Conservation (phyloP, 2,329 filamentous ascomycete species). For the Fusarium azukiicola region DNA sequence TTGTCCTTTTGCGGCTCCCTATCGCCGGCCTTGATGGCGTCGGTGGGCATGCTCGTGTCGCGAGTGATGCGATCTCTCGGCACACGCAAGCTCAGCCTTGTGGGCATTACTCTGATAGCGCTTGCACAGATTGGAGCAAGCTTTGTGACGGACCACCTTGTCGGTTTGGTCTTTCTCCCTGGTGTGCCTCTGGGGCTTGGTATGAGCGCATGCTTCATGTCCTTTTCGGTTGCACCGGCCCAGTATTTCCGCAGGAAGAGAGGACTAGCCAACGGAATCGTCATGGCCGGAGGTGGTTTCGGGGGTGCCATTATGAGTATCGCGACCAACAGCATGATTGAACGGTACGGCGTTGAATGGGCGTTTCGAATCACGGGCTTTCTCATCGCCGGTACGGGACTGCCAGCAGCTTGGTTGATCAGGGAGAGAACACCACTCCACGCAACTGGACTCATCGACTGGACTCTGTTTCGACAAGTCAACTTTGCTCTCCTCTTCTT, state of each 20-base stretch:
- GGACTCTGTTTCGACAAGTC: conserved; percentile 74
- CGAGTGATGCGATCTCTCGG: conserved; percentile 39
- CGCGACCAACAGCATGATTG: conserved; percentile 70
- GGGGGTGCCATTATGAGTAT: conserved; percentile 76
- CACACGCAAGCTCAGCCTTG: conserved; percentile 36
- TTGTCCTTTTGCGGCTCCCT: conserved; percentile 79
- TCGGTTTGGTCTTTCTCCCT: conserved; percentile 55
- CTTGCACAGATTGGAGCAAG: conserved; percentile 40
- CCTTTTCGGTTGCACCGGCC: conserved; percentile 54
- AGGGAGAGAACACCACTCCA: conserved; percentile 63
- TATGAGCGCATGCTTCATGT: conserved; percentile 57
- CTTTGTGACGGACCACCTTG: conserved; percentile 48
- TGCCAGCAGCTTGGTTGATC: conserved; percentile 77
- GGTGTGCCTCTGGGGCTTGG: conserved; percentile 51
- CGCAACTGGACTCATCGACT: conserved; percentile 68
- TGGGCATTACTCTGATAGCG: conserved; percentile 19
- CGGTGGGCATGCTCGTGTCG: conserved; percentile 36
- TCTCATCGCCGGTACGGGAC: conserved; percentile 72
- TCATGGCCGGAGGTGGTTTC: conserved; percentile 76
- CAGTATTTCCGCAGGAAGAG: conserved; percentile 77
- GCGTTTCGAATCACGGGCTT: conserved; percentile 75
- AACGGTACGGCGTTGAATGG: conserved; percentile 70
- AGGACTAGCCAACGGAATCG: conserved; percentile 76
- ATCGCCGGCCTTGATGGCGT: conserved; percentile 49
- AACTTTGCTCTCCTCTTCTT: conserved; percentile 76